Evolutionary conservation across 139 green algal species (phyloP).

Genomic region (Picochlorum sp.): DNA sequence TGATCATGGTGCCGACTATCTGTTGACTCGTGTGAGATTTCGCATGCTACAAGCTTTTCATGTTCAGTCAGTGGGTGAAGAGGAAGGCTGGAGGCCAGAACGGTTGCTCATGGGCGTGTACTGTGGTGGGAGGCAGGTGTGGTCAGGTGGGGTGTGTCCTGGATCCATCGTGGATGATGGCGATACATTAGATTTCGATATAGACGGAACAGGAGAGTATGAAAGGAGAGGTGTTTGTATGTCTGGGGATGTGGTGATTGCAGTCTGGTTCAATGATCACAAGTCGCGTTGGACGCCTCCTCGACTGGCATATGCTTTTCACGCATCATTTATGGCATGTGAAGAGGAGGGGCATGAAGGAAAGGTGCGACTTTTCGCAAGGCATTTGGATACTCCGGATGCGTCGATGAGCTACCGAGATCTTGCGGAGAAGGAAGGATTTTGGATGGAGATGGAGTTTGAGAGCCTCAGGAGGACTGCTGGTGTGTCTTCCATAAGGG

Average conservation of each 20-base stretch:
- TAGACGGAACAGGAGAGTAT: neutral
- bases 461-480: neutral
- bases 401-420: conserved; percentile 8
- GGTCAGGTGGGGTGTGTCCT: conserved; percentile 12
- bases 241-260: conserved; percentile 28
- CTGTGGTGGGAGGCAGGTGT: conserved; percentile 23
- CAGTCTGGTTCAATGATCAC: conserved; percentile 38
- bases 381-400: neutral
- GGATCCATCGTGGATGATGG: conserved; percentile 5
- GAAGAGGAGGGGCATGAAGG: neutral
- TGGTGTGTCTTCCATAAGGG: neutral
- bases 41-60: conserved; percentile 17
- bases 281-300: conserved; percentile 25
- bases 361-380: neutral
- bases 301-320: conserved; percentile 34
- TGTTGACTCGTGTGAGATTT: neutral
- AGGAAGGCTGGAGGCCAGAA: neutral
- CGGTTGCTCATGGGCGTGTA: conserved; percentile 24
- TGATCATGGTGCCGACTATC: conserved; percentile 1
- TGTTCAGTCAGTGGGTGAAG: neutral
- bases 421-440: conserved; percentile 28
- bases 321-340: conserved; percentile 29
- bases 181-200: conserved; percentile 11
- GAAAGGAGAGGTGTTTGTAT: conserved; percentile 14
- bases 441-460: conserved; percentile 38